Conservation (phyloP, 1,284 basidiomycete species). For the Paramarasmius palmivorus region DNA sequence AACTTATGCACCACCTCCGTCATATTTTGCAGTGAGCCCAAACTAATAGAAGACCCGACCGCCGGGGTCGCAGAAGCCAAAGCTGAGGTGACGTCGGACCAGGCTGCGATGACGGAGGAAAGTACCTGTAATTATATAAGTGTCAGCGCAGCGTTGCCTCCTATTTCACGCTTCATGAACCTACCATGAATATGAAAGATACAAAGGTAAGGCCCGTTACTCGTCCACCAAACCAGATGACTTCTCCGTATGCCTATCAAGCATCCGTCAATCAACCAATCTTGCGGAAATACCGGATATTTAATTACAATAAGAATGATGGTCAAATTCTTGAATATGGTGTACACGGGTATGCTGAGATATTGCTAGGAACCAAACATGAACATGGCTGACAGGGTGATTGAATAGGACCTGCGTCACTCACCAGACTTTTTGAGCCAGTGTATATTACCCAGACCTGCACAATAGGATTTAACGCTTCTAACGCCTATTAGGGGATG, state of each 20-base stretch:
- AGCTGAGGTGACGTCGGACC: constrained; percentile 77
- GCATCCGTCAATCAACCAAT: neutral
- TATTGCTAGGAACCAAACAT: constrained; percentile 70
- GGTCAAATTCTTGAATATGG: constrained; percentile 99
- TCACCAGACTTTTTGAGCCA: constrained; percentile 93
- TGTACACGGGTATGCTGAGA: constrained; percentile 90
- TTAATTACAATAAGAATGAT: constrained; percentile 89
- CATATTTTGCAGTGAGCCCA: constrained; percentile 43
- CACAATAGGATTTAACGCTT: constrained; percentile 62
- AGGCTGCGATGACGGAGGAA: constrained; percentile 96
- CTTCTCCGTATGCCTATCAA: constrained; percentile 90
- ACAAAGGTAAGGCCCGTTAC: constrained; percentile 88
- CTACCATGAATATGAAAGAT: constrained; percentile 92
- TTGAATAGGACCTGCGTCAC: constrained; percentile 26
- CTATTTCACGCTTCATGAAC: constrained; percentile 11
- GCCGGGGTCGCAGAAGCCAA: constrained; percentile 45
- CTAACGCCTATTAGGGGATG: neutral
- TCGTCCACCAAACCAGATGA: constrained; percentile 93
- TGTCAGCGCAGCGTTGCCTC: constrained; percentile 3
- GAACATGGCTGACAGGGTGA: constrained; percentile 5
- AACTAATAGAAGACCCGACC: constrained; percentile 40
- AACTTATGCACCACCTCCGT: constrained; percentile 55
- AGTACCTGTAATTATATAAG: constrained; percentile 59
- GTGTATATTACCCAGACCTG: constrained; percentile 98
- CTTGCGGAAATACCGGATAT: neutral